These are phyloP conservation scores for Aciculosporium take DNA, from an alignment of 2,329 filamentous ascomycete genomes.

Conservation along the genomic window DNA sequence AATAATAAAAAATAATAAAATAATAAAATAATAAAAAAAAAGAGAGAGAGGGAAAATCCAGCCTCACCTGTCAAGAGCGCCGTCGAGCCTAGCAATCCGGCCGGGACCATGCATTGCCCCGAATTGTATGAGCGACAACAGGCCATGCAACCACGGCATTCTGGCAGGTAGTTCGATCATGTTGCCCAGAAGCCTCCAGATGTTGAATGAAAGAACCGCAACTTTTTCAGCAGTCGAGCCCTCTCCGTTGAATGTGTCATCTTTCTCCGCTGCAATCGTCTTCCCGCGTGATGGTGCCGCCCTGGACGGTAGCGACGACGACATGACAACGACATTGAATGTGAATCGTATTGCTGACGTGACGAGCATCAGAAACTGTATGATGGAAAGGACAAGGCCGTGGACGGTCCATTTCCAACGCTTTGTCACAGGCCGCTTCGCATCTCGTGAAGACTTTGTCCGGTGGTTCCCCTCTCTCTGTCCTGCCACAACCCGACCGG, in stretches of 20 bases:
- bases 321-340: constrained; percentile 48
- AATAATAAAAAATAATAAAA: too few relatives aligned
- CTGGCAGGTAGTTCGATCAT: constrained; percentile 60
- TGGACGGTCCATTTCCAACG: constrained; percentile 26
- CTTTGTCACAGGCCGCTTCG: constrained; percentile 7
- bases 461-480: constrained; percentile 11
- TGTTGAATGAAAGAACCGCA: constrained; percentile 61
- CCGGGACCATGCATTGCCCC: constrained; percentile 60
- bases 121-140: constrained; percentile 63
- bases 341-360: constrained; percentile 53
- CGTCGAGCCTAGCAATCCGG: constrained; percentile 57
- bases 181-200: constrained; percentile 61
- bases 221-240: constrained; percentile 23
- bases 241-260: not conserved
- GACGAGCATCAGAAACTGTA: constrained; percentile 40
- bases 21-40: too few relatives aligned
- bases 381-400: constrained; percentile 37
- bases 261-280: constrained; percentile 6
- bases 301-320: constrained; percentile 51
- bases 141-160: constrained; percentile 82
- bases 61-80: constrained; percentile 79
- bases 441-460: not conserved
- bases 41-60: constrained; percentile 8
- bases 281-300: constrained; percentile 14
- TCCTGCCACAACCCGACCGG: constrained; percentile 30